Conservation (phyloP, 345 rosid genomes). For the Arabidopsis suecica region DNA sequence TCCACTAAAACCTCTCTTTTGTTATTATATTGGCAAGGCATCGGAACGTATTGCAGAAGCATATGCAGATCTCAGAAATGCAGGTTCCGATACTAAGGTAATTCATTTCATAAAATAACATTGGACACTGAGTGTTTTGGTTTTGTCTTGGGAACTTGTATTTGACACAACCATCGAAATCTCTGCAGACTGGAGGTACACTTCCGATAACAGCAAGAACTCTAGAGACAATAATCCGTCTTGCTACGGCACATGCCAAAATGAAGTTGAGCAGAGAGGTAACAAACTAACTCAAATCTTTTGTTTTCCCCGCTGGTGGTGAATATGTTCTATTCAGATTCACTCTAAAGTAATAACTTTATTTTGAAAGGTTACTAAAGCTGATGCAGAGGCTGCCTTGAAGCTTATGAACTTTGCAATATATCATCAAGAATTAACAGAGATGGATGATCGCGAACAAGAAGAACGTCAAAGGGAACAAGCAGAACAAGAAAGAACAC, state of each 20-base stretch:
- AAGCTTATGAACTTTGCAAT: slow-evolving; percentile 92
- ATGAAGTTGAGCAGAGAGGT: slow-evolving; percentile 91
- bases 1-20: slow-evolving; percentile 21
- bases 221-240: slow-evolving; percentile 94
- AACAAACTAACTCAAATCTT: slow-evolving; percentile 27
- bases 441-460: slow-evolving; percentile 96
- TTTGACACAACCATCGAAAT: slow-evolving; percentile 19
- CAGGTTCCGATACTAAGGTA: slow-evolving; percentile 78
- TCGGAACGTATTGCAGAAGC: slow-evolving; percentile 89
- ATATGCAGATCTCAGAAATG: slow-evolving; percentile 91
- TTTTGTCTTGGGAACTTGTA: slow-evolving; percentile 4
- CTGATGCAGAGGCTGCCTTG: slow-evolving; percentile 91
- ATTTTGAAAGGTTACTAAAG: slow-evolving; percentile 64
- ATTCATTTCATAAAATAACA: slow-evolving; percentile 28
- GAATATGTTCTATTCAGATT: background rate
- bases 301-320: background rate
- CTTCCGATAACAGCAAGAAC: slow-evolving; percentile 99
- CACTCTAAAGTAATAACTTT: slow-evolving; percentile 9
- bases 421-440: slow-evolving; percentile 92
- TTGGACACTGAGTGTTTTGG: background rate
- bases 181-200: slow-evolving; percentile 91
- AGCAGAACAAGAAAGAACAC: slow-evolving; percentile 55
- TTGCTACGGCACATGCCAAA: slow-evolving; percentile 98
- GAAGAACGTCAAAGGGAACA: slow-evolving; percentile 69
- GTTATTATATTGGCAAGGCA: slow-evolving; percentile 62